These are phyloP conservation scores for Paragyromitra xinjiangensis DNA, from an alignment of 495 filamentous ascomycete genomes.

Conservation along the genomic window DNA sequence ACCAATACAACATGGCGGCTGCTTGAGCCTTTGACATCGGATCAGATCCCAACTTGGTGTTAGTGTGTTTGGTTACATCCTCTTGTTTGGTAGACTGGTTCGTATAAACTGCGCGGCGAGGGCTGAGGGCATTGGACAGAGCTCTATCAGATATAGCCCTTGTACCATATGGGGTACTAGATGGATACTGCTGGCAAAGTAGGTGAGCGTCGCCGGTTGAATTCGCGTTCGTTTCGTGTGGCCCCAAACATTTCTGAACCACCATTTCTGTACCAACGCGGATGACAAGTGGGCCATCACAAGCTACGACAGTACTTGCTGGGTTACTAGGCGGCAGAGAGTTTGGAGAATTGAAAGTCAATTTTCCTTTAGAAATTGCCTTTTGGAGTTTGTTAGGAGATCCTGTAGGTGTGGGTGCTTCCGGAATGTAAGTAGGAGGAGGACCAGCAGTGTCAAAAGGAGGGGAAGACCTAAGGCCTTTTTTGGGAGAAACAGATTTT, in stretches of 20 bases:
- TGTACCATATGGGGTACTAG: not conserved
- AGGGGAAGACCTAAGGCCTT: not conserved
- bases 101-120: too few relatives aligned
- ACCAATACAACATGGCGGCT: not conserved
- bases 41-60: not conserved
- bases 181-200: not conserved
- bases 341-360: not conserved
- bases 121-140: too few relatives aligned
- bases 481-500: not conserved
- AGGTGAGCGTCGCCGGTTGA: not conserved
- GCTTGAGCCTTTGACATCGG: not conserved
- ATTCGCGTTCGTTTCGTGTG: not conserved
- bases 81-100: not conserved
- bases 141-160: not conserved
- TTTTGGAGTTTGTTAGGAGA: not conserved
- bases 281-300: not conserved
- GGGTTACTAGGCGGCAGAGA: not conserved
- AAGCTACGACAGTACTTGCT: not conserved
- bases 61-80: not conserved
- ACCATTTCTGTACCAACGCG: not conserved
- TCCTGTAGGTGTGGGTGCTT: too few relatives aligned
- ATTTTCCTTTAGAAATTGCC: not conserved
- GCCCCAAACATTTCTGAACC: not conserved
- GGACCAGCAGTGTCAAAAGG: not conserved
- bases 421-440: not conserved